Conservation (phyloP, 805 yeast species). For the Ogataea allantospora region DNA sequence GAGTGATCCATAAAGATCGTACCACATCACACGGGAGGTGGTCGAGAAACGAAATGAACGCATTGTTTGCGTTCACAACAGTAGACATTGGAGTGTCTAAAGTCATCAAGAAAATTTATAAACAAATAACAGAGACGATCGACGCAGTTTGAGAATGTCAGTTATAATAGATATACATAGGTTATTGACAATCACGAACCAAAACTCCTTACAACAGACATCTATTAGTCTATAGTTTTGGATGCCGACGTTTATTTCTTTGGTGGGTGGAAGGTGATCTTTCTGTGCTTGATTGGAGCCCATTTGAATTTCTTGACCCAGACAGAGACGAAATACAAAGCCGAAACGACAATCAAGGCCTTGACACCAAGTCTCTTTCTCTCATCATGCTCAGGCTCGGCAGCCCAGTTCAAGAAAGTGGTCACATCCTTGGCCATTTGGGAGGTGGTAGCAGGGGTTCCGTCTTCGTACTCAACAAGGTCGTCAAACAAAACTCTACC, state of each 20-base stretch:
- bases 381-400: slow-evolving; percentile 98
- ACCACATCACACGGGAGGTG: slow-evolving; percentile 40
- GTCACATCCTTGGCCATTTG: slow-evolving; percentile 99
- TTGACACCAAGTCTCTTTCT: slow-evolving; percentile 96
- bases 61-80: slow-evolving; percentile 32
- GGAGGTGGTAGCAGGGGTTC: slow-evolving; percentile 96
- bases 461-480: slow-evolving; percentile 97
- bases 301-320: slow-evolving; percentile 98
- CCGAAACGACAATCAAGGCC: slow-evolving; percentile 76
- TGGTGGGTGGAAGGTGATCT: slow-evolving; percentile 91
- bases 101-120: slow-evolving; percentile 1
- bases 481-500: slow-evolving; percentile 97
- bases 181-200: slow-evolving; percentile 10
- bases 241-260: slow-evolving; percentile 46
- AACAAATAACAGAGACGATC: slow-evolving; percentile 6
- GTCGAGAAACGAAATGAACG: slow-evolving; percentile 37
- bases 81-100: slow-evolving; percentile 23
- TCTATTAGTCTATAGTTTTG: slow-evolving; percentile 12
- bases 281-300: slow-evolving; percentile 93
- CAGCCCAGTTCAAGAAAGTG: slow-evolving; percentile 95
- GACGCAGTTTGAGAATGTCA: slow-evolving; percentile 11
- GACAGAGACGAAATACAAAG: slow-evolving; percentile 77
- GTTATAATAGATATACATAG: slow-evolving; percentile 12
- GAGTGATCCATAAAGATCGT: slow-evolving; percentile 37
- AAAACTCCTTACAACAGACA: slow-evolving; percentile 11